Evolutionary conservation across 495 filamentous ascomycete species (phyloP), one percentile per base, ranked within the genome.

Genomic region (Penicillium robsamsonii): DNA sequence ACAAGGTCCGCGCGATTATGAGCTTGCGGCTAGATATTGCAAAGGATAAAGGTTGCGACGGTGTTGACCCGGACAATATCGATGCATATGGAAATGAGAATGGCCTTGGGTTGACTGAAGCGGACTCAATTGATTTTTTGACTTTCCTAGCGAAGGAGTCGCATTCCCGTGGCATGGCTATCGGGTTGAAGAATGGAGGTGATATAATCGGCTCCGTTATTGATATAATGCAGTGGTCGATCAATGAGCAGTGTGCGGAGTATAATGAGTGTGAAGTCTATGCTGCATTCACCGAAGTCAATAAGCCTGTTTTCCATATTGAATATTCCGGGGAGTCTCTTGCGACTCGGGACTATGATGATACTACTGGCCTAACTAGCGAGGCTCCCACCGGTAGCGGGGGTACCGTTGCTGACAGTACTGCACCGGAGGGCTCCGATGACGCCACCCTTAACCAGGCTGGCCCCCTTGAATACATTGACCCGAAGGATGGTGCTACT

Each of bases 241-340:
- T 91, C 46, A 88, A 90, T 67, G 87, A 91, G 74, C 82, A 90
- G 68, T 91, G 87, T 65, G 81, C 80, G 1, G 64, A 83, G 65
- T 80, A 82, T 41, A 57, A 74, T 10, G 83, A 86, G 59, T 89
- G 86, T 60, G 72, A 73, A 31, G 71, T 63, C 4, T 88, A 82
- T 59, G 65, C 71, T 9, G 70, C 80, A 15, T 89, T 89, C 62
- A 76, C 82, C 24, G 59, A 75, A 17, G 78, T 74, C 7, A 74
- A 72, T 45, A 89, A 90, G 71, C 87, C 87, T 0, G 85, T 91
- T 20, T 89, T 90, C 61, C 83, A 89, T 64, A 87, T 90, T 50
- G 87, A 90, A 70, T 89, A 91, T 57, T 76, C 81, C n/a, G 73
- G 78, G 18, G 42, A 46, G 22, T 46, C 52, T 20, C 38, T 54